Conservation (phyloP, 1,284 basidiomycete species). For the Porphyrellus sp. region DNA sequence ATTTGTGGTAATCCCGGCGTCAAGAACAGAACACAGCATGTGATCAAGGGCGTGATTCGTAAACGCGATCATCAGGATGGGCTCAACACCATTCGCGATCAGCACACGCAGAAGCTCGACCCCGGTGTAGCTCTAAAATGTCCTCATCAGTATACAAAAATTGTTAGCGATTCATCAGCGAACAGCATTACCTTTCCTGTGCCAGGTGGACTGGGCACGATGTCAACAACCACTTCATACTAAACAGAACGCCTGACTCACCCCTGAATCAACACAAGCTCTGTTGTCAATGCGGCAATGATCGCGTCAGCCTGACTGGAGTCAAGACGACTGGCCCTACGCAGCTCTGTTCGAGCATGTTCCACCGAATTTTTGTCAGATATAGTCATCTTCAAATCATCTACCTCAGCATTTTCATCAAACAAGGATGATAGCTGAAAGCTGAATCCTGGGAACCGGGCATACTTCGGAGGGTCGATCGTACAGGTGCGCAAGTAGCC, state of each 20-base stretch:
- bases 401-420: slow-evolving; percentile 15
- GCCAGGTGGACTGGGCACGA: slow-evolving; percentile 57
- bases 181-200: slow-evolving; percentile 59
- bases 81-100: slow-evolving; percentile 47
- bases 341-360: slow-evolving; percentile 42
- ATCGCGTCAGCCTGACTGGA: slow-evolving; percentile 66
- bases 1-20: slow-evolving; percentile 56
- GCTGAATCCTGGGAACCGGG: slow-evolving; percentile 45
- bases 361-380: slow-evolving; percentile 25
- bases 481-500: slow-evolving; percentile 32
- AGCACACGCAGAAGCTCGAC: slow-evolving; percentile 64
- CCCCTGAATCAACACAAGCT: slow-evolving; percentile 70
- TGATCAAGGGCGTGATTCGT: slow-evolving; percentile 78
- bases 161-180: neutral
- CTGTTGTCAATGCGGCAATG: slow-evolving; percentile 54
- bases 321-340: slow-evolving; percentile 51
- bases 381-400: slow-evolving; percentile 20
- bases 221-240: neutral
- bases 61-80: slow-evolving; percentile 67
- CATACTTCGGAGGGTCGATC: slow-evolving; percentile 50
- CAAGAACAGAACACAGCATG: slow-evolving; percentile 57
- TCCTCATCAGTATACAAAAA: neutral
- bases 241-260: slow-evolving; percentile 31
- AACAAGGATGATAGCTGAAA: slow-evolving; percentile 49
- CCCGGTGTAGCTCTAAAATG: slow-evolving; percentile 57